Evolutionary conservation across 2,329 filamentous ascomycete species (phyloP).

Genomic region (Scopulariopsis brevicaulis): DNA sequence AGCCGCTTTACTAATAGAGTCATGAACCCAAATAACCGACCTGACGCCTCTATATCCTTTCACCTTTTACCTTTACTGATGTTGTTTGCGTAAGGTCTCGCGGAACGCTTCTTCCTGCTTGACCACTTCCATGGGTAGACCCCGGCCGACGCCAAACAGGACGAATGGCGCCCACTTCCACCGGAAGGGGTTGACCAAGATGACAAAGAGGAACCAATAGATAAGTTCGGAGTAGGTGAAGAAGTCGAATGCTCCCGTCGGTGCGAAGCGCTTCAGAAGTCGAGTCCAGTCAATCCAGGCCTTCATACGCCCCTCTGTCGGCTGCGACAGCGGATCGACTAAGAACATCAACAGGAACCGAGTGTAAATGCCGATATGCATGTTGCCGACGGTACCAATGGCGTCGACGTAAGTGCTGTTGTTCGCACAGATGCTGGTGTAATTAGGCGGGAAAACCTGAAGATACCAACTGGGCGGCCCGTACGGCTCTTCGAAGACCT

Average conservation of each 20-base stretch:
- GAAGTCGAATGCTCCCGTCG: constrained; percentile 73
- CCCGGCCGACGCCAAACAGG: constrained; percentile 61
- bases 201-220: constrained; percentile 77
- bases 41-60: too few relatives aligned
- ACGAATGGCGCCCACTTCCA: constrained; percentile 89
- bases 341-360: constrained; percentile 80
- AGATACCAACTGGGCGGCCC: constrained; percentile 79
- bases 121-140: constrained; percentile 55
- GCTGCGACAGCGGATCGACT: constrained; percentile 64
- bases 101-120: constrained; percentile 44
- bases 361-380: constrained; percentile 85
- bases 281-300: constrained; percentile 80
- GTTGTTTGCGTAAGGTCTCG: not conserved
- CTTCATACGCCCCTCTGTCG: constrained; percentile 64
- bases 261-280: constrained; percentile 55
- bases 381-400: constrained; percentile 75
- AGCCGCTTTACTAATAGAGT: too few relatives aligned
- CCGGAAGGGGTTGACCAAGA: constrained; percentile 70
- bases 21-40: too few relatives aligned
- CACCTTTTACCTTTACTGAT: not conserved
- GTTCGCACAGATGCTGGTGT: constrained; percentile 65
- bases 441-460: constrained; percentile 68
- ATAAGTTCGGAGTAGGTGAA: constrained; percentile 78
- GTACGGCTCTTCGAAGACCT: constrained; percentile 65
- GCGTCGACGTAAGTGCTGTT: constrained; percentile 75